These are phyloP conservation scores for Rhizopus delemar DNA, from an alignment of 371 early-diverging fungal genomes.

Conservation along the genomic window DNA sequence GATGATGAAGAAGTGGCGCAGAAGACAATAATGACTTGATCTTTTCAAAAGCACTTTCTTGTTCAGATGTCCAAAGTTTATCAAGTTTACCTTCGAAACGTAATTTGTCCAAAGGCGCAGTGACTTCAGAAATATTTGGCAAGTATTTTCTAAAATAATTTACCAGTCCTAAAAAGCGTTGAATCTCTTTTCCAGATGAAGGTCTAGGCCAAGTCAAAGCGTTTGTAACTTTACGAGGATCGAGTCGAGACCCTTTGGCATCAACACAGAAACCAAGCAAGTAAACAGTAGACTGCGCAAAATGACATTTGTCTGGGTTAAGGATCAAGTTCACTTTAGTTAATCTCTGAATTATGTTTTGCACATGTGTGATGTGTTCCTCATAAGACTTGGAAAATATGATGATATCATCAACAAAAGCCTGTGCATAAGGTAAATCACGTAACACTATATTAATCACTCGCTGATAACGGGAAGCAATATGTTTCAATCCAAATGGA, in stretches of 20 bases:
- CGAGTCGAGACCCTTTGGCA: conserved; percentile 15
- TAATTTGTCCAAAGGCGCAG: conserved; percentile 24
- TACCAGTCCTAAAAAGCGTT: conserved; percentile 20
- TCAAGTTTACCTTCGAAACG: conserved; percentile 6
- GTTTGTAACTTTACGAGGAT: conserved; percentile 16
- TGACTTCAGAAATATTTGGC: conserved; percentile 9
- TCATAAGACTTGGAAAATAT: background rate
- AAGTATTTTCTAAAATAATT: conserved; percentile 27
- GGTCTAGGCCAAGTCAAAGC: conserved; percentile 21
- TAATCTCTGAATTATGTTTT: conserved; percentile 12
- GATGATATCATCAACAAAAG: conserved; percentile 20
- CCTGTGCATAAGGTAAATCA: conserved; percentile 1
- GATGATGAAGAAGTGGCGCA: no score
- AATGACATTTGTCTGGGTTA: conserved; percentile 20
- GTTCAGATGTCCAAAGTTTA: background rate
- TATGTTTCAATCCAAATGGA: conserved; percentile 12
- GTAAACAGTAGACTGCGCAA: conserved; percentile 5
- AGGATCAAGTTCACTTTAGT: conserved; percentile 22
- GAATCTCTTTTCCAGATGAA: conserved; percentile 17
- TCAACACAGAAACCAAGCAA: conserved; percentile 20
- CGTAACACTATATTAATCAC: conserved; percentile 2
- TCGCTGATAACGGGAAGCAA: conserved; percentile 3
- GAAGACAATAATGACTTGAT: no score
- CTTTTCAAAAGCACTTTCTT: background rate
- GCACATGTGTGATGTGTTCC: conserved; percentile 10